Evolutionary conservation across 1,284 basidiomycete species (phyloP), one percentile per base, ranked within the genome.

Genomic region (Rhodotorula sp.): DNA sequence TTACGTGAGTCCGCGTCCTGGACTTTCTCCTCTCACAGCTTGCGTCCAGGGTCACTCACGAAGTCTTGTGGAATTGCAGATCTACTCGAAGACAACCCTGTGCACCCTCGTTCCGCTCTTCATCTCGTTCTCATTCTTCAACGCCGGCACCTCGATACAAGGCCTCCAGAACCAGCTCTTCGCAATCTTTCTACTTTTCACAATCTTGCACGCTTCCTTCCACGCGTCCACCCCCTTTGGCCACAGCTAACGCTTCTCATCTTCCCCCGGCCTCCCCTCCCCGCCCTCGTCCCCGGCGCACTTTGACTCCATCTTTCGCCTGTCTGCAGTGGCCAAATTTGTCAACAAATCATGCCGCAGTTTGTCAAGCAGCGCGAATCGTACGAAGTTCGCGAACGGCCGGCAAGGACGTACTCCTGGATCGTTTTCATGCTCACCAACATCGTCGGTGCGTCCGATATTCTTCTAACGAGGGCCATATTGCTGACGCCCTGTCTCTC

Each of bases 401-500:
- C 87, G 0, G 88, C 88, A 74, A 86, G 88, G 77, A 89, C 90
- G 76, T 94, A 92, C 81, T 86, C 86, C 59, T 94, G 92, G 92
- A 83, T 86, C 10, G 87, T 89, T 0, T 85, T 92, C 59, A 76
- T 81, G 57, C 64, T 78, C 51, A 64, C 75, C 34, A 81, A 80
- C 74, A 80, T 83, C 50, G 44, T 83, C 20, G 81, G 80, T 7
- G 76, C 77, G 4, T 80, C 77, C 76, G 76, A 77, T 24, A 18
- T 65, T 22, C 76, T 7, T 40, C 78, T 9, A 72, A 71, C 26
- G 74, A 53, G 2, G 7, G 22, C 31, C 15, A 10, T 22, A 6
- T 55, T 55, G 28, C 51, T 69, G 58, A 61, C 77, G 75, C 11
- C 46, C 80, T 30, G 47, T 20, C 28, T 2, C 8, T 24, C 37